phyloP scores from a whole-genome alignment of 257 asterid genomes.

The Orobanche coerulescens region DNA sequence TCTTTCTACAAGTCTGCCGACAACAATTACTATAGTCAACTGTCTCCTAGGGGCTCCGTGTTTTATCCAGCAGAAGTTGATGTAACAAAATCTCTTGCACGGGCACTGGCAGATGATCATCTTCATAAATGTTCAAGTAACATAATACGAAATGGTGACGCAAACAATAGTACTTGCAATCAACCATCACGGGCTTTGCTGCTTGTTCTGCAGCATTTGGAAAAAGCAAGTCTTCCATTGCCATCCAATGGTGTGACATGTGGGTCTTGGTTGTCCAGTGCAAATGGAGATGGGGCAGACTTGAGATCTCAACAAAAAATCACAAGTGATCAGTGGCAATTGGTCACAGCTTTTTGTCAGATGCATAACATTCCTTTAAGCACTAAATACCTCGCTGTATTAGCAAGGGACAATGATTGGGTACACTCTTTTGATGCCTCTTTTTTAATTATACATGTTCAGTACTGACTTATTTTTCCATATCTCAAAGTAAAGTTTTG shows the following conservation, averaged over 20 bases:
- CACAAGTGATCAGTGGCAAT: conserved; percentile 83
- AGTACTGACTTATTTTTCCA: not conserved
- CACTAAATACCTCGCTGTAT: conserved; percentile 80
- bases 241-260: conserved; percentile 60
- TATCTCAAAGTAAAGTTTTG: conserved; percentile 15
- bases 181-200: conserved; percentile 70
- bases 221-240: conserved; percentile 76
- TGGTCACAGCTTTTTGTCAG: conserved; percentile 86
- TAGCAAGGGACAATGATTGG: conserved; percentile 98
- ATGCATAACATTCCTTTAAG: conserved; percentile 78
- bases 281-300: conserved; percentile 76
- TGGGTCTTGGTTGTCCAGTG: conserved; percentile 87
- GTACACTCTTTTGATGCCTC: conserved; percentile 35
- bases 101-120: conserved; percentile 87
- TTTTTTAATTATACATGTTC: conserved; percentile 13
- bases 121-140: conserved; percentile 48
- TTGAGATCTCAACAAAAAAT: conserved; percentile 87
- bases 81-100: conserved; percentile 79
- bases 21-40: conserved; percentile 38
- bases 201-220: conserved; percentile 88
- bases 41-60: conserved; percentile 47
- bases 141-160: conserved; percentile 37
- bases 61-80: conserved; percentile 53
- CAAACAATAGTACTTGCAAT: conserved; percentile 28
- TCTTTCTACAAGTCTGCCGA: conserved; percentile 69